Conservation (phyloP, 2,329 filamentous ascomycete species). For the Colletotrichum spinosum region DNA sequence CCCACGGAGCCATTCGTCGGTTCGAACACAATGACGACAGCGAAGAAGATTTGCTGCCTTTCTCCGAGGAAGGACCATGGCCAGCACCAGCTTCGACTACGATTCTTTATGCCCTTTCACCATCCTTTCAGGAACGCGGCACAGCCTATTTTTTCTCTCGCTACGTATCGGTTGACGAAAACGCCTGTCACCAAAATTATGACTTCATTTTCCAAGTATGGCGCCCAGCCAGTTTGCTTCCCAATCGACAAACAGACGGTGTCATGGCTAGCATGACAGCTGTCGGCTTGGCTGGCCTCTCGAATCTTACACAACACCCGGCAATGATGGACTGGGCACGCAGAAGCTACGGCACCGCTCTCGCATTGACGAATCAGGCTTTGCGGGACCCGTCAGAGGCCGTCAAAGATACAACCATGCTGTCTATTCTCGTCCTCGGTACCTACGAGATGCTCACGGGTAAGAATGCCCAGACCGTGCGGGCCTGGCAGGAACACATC, state of each 20-base stretch:
- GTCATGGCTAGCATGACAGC: conserved; percentile 65
- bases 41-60: conserved; percentile 46
- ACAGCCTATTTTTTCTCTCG: conserved; percentile 64
- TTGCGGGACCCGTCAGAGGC: conserved; percentile 57
- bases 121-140: conserved; percentile 56
- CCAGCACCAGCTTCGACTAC: conserved; percentile 44
- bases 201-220: conserved; percentile 66
- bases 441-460: conserved; percentile 67
- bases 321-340: conserved; percentile 60
- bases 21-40: background rate
- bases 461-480: conserved; percentile 56
- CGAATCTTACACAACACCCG: conserved; percentile 56
- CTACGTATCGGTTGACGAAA: conserved; percentile 59
- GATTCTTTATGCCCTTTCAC: conserved; percentile 46
- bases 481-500: conserved; percentile 65
- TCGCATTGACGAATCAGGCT: conserved; percentile 62
- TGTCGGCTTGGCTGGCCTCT: conserved; percentile 64
- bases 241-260: conserved; percentile 53
- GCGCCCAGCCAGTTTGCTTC: conserved; percentile 53
- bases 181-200: conserved; percentile 61
- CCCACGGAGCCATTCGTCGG: background rate
- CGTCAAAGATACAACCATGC: conserved; percentile 63
- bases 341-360: conserved; percentile 62
- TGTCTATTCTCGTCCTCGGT: conserved; percentile 63
- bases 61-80: conserved; percentile 48